These are phyloP conservation scores for Plasmodium cynomolgi DNA, from an alignment of 169 alveolate genomes.

Conservation along the genomic window DNA sequence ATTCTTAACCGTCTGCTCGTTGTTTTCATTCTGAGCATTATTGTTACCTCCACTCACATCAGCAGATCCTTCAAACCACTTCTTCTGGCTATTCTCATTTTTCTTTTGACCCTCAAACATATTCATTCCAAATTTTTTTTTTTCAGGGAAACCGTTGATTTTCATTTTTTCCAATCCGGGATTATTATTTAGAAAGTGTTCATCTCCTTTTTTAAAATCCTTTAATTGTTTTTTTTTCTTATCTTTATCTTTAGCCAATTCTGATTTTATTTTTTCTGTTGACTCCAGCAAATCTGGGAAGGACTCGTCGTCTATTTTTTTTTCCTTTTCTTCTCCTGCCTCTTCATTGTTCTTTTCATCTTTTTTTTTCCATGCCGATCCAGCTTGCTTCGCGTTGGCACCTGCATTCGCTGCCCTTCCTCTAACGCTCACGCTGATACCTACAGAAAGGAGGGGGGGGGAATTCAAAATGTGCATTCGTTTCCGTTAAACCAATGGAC, in stretches of 20 bases:
- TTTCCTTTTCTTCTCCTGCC: slow-evolving; percentile 61
- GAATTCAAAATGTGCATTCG: not conserved
- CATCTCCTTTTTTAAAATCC: slow-evolving; percentile 53
- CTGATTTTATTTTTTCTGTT: slow-evolving; percentile 72
- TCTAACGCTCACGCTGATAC: slow-evolving; percentile 66
- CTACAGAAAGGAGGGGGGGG: not conserved
- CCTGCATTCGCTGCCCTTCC: slow-evolving; percentile 68
- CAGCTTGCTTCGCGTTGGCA: slow-evolving; percentile 32
- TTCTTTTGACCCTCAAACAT: slow-evolving; percentile 26
- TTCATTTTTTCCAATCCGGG: slow-evolving; percentile 14
- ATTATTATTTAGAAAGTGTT: slow-evolving; percentile 8
- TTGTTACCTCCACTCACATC: slow-evolving; percentile 3
- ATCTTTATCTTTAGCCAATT: slow-evolving; percentile 52
- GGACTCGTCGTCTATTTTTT: slow-evolving; percentile 67
- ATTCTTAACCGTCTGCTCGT: not conserved
- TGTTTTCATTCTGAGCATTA: not conserved
- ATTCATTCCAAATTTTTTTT: slow-evolving; percentile 47
- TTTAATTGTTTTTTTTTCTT: slow-evolving; percentile 53
- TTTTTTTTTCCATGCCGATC: slow-evolving; percentile 67
- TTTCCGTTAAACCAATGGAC: not conserved
- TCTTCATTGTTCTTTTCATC: slow-evolving; percentile 31
- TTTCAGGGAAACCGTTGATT: slow-evolving; percentile 3
- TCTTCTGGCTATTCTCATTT: slow-evolving; percentile 36
- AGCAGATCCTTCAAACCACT: slow-evolving; percentile 38
- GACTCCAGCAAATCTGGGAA: slow-evolving; percentile 70